phyloP scores from a whole-genome alignment of 2,329 filamentous ascomycete genomes.

The Mollisia scopiformis region DNA sequence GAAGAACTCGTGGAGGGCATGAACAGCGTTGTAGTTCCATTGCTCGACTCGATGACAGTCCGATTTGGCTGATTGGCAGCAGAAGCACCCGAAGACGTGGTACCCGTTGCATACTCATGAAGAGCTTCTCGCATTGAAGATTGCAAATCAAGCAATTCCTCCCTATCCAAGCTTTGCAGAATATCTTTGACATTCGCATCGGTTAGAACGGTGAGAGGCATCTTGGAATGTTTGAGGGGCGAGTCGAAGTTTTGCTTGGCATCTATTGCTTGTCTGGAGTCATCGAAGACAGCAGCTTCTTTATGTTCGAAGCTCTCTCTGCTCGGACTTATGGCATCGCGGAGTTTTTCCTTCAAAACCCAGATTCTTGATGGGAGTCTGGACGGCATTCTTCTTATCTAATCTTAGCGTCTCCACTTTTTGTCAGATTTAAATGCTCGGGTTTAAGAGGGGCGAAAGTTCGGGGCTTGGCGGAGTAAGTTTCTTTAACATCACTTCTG shows the following conservation, averaged over 20 bases:
- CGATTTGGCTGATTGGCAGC: constrained; percentile 59
- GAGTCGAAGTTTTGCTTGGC: neutral
- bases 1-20: constrained; percentile 71
- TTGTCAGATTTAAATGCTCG: neutral
- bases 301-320: neutral
- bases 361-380: neutral
- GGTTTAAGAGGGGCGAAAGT: neutral
- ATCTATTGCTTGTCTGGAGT: neutral
- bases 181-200: constrained; percentile 58
- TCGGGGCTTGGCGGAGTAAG: neutral
- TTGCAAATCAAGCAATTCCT: constrained; percentile 58
- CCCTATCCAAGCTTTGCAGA: constrained; percentile 54
- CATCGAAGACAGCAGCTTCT: neutral
- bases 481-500: neutral
- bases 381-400: neutral
- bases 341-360: neutral
- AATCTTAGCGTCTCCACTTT: neutral
- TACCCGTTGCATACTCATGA: constrained; percentile 63
- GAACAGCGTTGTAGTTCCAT: constrained; percentile 66
- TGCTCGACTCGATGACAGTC: constrained; percentile 50
- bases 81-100: constrained; percentile 40
- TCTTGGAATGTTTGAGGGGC: constrained; percentile 35
- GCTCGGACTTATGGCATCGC: neutral
- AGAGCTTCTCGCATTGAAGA: constrained; percentile 53
- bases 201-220: constrained; percentile 61